A percentile compares a stretch with the other conserved stretches of the same genome.
These are phyloP conservation scores for Blepharisma japonicum DNA, from an alignment of 73 alveolate genomes.

Conservation along the genomic window DNA sequence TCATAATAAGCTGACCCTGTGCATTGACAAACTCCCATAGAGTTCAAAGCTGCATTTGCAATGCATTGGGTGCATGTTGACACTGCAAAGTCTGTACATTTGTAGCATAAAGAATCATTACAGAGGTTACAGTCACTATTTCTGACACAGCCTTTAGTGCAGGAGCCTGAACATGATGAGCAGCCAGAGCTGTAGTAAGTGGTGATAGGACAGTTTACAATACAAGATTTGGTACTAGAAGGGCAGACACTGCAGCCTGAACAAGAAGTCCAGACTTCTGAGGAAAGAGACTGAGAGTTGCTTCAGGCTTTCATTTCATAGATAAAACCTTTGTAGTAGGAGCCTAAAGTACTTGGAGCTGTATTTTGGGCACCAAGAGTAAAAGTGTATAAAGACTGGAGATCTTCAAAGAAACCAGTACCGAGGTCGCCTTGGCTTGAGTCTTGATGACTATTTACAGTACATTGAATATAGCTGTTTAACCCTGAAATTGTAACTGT, in stretches of 20 bases:
- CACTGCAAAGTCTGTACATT: slow-evolving; percentile 12
- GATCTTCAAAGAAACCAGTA: slow-evolving; percentile 12
- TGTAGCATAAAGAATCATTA: neutral
- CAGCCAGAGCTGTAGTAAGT: neutral
- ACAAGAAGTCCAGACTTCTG: neutral
- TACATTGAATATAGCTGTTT: neutral
- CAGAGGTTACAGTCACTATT: slow-evolving; percentile 19
- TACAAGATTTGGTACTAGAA: neutral
- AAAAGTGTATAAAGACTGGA: neutral
- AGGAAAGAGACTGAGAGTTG: neutral
- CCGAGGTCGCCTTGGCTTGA: neutral
- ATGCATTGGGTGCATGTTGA: neutral
- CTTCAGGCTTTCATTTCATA: neutral
- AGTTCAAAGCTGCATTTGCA: neutral
- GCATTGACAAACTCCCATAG: neutral
- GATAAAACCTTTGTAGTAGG: neutral
- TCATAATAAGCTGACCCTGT: neutral
- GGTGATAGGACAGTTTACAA: neutral
- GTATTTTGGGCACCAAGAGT: slow-evolving; percentile 1
- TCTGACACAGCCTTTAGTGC: slow-evolving; percentile 17
- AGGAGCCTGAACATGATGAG: neutral
- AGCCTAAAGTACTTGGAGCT: neutral
- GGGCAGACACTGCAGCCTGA: slow-evolving; percentile 1
- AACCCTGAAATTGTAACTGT: neutral
- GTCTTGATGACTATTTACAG: neutral